Evolutionary conservation across 208 protist species (phyloP).

Genomic region (Acanthamoeba royreba): DNA sequence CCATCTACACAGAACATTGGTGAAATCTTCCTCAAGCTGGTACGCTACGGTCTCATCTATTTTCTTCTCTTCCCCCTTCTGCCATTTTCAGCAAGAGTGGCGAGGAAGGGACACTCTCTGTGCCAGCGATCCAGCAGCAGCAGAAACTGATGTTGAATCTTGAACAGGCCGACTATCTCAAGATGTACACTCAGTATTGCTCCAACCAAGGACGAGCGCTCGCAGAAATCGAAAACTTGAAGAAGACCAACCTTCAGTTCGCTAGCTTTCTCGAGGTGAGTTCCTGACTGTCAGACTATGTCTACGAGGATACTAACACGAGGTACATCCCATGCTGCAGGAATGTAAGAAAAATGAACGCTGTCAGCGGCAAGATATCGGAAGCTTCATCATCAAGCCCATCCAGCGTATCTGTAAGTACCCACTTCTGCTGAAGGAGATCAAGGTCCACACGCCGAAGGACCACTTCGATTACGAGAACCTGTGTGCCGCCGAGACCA

Average conservation of each 20-base stretch:
- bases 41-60: neutral
- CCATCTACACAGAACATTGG: slow-evolving; percentile 27
- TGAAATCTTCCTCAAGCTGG: slow-evolving; percentile 31
- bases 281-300: neutral
- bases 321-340: neutral
- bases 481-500: neutral
- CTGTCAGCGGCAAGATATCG: slow-evolving; percentile 14
- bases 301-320: neutral
- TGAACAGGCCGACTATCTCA: slow-evolving; percentile 19
- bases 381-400: slow-evolving; percentile 48
- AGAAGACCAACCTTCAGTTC: neutral
- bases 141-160: too few species aligned
- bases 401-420: slow-evolving; percentile 41
- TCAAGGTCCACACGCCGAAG: neutral
- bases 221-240: neutral
- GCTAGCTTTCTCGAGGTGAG: neutral
- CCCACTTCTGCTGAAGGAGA: slow-evolving; percentile 20
- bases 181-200: slow-evolving; percentile 43
- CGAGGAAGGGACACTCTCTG: too few species aligned
- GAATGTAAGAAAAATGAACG: slow-evolving; percentile 14
- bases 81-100: too few species aligned
- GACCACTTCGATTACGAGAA: slow-evolving; percentile 45
- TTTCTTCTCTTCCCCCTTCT: neutral
- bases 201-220: slow-evolving; percentile 26
- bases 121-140: neutral